A percentile compares a stretch with the other conserved stretches of the same genome.
Conservation (phyloP, 1,284 basidiomycete species). For the Irpex rosettiformis region DNA sequence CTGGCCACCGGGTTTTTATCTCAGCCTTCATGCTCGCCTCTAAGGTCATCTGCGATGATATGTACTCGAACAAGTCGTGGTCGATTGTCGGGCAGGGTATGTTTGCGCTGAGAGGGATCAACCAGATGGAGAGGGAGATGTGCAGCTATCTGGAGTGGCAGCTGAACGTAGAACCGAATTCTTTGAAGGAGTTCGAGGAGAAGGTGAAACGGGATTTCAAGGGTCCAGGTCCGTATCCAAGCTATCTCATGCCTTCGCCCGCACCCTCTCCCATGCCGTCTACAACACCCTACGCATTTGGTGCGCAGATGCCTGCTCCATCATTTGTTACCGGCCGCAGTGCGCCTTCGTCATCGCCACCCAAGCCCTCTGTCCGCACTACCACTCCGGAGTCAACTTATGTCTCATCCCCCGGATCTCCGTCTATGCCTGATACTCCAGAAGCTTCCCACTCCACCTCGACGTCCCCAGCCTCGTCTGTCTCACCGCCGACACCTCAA, state of each 20-base stretch:
- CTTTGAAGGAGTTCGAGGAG: conserved; percentile 61
- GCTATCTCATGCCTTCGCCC: too few relatives aligned
- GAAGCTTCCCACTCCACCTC: conserved; percentile 46
- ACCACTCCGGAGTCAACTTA: conserved; percentile 12
- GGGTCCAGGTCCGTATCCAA: conserved; percentile 51
- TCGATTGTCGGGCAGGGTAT: conserved; percentile 90
- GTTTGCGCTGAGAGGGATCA: conserved; percentile 88
- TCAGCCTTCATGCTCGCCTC: conserved; percentile 93
- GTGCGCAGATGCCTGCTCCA: conserved; percentile 33
- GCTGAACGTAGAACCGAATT: conserved; percentile 69
- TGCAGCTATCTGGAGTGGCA: conserved; percentile 90
- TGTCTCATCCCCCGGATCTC: conserved; percentile 26
- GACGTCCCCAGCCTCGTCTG: conserved; percentile 52
- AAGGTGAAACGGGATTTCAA: conserved; percentile 63
- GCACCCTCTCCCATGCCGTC: conserved; percentile 50
- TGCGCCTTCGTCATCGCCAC: conserved; percentile 35
- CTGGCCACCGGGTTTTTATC: conserved; percentile 88
- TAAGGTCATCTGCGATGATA: conserved; percentile 93
- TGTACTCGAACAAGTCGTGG: conserved; percentile 96
- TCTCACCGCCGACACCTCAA: conserved; percentile 50
- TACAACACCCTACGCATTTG: conserved; percentile 35
- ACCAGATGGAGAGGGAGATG: too few relatives aligned
- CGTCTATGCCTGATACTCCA: conserved; percentile 39
- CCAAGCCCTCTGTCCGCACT: conserved; percentile 26
- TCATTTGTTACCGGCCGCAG: conserved; percentile 42